phyloP scores from a whole-genome alignment of 2,329 filamentous ascomycete species.

The Leptographium lundbergii region DNA sequence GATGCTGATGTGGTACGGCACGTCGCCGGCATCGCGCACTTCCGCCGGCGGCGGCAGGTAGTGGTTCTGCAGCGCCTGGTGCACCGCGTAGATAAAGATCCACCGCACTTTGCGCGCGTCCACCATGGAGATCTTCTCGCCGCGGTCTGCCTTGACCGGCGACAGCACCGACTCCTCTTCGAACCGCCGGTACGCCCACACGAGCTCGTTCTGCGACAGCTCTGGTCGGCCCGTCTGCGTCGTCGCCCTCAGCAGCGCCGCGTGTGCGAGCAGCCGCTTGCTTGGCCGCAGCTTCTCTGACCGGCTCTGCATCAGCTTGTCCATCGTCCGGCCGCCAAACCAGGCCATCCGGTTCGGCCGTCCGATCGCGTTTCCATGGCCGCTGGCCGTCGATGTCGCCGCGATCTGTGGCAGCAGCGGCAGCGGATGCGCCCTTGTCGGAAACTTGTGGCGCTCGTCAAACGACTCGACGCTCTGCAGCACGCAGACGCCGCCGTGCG shows the following conservation, averaged over 20 bases:
- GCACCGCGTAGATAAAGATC: constrained; percentile 60
- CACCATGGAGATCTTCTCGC: constrained; percentile 42
- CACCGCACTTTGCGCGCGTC: constrained; percentile 69
- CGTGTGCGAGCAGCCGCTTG: constrained; percentile 34
- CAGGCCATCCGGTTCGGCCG: constrained; percentile 24
- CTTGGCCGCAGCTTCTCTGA: constrained; percentile 31
- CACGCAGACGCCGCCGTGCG: constrained; percentile 56
- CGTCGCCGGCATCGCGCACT: constrained; percentile 41
- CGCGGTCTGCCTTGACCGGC: constrained; percentile 39
- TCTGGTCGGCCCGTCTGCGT: constrained; percentile 23
- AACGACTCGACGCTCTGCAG: constrained; percentile 57
- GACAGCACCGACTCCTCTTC: constrained; percentile 45
- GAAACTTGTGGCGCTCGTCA: constrained; percentile 46
- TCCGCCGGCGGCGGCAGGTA: constrained; percentile 44
- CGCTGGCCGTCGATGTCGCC: background rate
- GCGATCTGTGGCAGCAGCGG: constrained; percentile 48
- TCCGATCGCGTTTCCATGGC: constrained; percentile 11
- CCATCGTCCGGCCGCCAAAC: constrained; percentile 20
- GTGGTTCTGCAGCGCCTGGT: constrained; percentile 59
- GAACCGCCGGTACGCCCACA: constrained; percentile 57
- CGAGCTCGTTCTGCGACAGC: constrained; percentile 38
- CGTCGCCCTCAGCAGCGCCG: constrained; percentile 38
- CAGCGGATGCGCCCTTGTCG: constrained; percentile 49
- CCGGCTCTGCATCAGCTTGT: constrained; percentile 6
- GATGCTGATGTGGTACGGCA: constrained; percentile 43